Base-by-base conservation (phyloP, 176 grass and related monocot species). In the Poa pratensis region DNA sequence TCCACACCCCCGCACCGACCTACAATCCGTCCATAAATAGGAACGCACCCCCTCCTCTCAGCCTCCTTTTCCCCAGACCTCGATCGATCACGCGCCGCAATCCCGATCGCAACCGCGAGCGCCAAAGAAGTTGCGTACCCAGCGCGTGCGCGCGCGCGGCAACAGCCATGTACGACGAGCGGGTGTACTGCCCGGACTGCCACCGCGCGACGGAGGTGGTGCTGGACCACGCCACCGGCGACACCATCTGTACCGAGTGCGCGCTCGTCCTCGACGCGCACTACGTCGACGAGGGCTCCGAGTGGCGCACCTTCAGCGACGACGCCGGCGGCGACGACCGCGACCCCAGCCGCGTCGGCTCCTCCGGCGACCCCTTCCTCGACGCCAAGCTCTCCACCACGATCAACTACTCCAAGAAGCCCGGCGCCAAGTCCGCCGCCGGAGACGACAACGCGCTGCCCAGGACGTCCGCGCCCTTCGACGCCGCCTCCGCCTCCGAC, bases 181-280 rank as follows among this genome's bases (percentile, higher is more conserved):
- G 28, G 64, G 0, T 54, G 6, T 82, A 65, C 82, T 93, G 91
- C 82, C 66, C 81, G 22, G 91, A 88, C 50, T 93, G 91, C 88
- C 59, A 20, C 34, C 76, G 77, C 71, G 2, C 23, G n/a, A 90
- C 91, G 40, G 73, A 82, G 85, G 87, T 72, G 69, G 87, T 89
- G 34, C 52, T 89, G 15, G 90, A 92, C 87, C 90, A 87, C 87
- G 20, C 72, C 76, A 75, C 77, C 49, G 91, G 91, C 77, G 91
- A 93, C 88, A 93, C 88, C 48, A 84, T 93, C 77, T 93, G 91
- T 82, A 87, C 88, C 40, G 91, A 93, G 88, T 93, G 91, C 85
- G 91, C 72, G 46, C 78, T 90, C 63, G 88, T 93, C 55, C 88
- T 93, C 20, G 91, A 93, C n/a, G 81, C 91, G 22, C 58, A 52